Evolutionary conservation across 371 early-diverging fungal genomes (phyloP), one percentile per base, ranked within the genome.

Genomic region (Globomyces sp.): DNA sequence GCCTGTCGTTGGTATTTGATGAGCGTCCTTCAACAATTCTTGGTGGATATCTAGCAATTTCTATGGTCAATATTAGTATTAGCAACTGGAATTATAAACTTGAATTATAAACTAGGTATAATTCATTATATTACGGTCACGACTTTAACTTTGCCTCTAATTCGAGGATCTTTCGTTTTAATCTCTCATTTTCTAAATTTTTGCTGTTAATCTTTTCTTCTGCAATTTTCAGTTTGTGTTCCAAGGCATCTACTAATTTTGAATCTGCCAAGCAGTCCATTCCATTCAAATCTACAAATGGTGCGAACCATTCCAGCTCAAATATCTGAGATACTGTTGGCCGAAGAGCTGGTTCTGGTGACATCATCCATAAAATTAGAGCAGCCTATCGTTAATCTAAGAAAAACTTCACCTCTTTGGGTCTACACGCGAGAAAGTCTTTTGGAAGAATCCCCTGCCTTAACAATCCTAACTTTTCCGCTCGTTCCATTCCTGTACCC

Each of bases 401-500:
- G 24, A 24, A 24, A 24, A 24, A 24, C 24, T 24, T 24, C 24
- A 24, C 24, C 24, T 94, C 91, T 66, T 88, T 87, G 1, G 95
- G 95, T 77, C 85, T 91, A 37, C 70, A 74, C 64, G 80, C 76
- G 3, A 90, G 81, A 79, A 95, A 93, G 24, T 76, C 80, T 0
- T 87, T 80, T 0, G 94, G 92, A 10, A 77, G 65, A 10, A 86
- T 82, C 48, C 83, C 87, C 1, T 85, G 72, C n/a, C 95, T 80
- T 51, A 94, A 72, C 6, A 84, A 85, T 49, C 81, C 76, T 42
- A 91, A 67, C 3, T 81, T 80, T 48, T 72, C 75, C 40, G 85
- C 87, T 1, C 93, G 85, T 68, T 92, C 91, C 90, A 91, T 91
- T 3, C 79, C 84, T 0, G 92, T 91, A 2, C 74, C 66, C 52